Base-by-base conservation (phyloP, 805 yeast genomes). In the Candida ipomoeae region DNA sequence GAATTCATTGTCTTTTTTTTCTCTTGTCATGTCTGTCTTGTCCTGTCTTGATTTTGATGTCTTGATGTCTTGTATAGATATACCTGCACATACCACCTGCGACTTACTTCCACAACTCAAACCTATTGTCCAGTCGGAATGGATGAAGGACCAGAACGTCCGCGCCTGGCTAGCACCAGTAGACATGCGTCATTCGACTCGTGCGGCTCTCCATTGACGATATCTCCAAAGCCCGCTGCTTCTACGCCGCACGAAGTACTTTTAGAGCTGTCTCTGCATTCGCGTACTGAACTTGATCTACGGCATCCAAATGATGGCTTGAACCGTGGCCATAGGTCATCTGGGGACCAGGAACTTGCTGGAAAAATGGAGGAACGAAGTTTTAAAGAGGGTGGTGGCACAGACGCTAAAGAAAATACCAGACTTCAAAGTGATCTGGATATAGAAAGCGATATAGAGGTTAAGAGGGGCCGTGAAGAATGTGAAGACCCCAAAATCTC, bases 101-200 rank as follows among this genome's bases (percentile, higher is more conserved):
- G 41, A 39, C 32, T 39, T 31, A 10, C 41, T 21, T 21, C 32
- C 31, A 14, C 31, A 23, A 21, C 32, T 39, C 41, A 11, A 21
- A 39, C 41, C 41, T 14, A 23, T 39, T 23, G 32, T 39, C 41
- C 31, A 23, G 31, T 8, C 31, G 31, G 41, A 21, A 39, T 39
- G 41, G 41, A 39, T 39, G 41, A 39, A 39, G 41, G 41, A 23
- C 41, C 31, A n/a, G 41, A 17, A 14, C n/a, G 31, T 39, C 41
- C 41, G 41, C 41, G 18, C 29, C 41, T 8, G 18, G 10, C n/a
- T 15, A 39, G 41, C 32, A 23, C 41, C 31, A 17, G 17, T 39
- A n/a, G 13, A 23, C 23, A 8, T 7, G 41, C 18, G 14, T 4
- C 31, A 3, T n/a, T 21, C 10, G 31, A 23, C 5, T 14, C 17